phyloP scores from a whole-genome alignment of 2,329 filamentous ascomycete species.

The Pseudocercospora cruenta region DNA sequence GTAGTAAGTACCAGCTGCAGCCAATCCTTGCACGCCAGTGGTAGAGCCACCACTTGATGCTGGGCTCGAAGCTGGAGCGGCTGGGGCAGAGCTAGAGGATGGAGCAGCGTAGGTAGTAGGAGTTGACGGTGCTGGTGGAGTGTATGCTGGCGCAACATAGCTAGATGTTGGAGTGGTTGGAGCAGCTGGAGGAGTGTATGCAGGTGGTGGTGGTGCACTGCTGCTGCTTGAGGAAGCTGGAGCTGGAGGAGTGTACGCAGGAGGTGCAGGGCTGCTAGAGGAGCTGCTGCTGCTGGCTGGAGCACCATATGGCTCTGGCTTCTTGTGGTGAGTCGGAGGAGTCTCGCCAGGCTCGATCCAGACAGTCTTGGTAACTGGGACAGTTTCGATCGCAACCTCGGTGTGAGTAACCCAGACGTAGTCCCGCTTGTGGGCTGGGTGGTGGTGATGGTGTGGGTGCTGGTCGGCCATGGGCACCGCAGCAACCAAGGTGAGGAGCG shows the following conservation, averaged over 20 bases:
- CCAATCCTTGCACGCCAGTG: too few relatives aligned
- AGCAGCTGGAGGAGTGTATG: conserved; percentile 14
- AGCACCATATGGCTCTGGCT: conserved; percentile 13
- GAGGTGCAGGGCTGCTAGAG: conserved; percentile 5
- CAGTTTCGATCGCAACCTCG: conserved; percentile 52
- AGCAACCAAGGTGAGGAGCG: conserved; percentile 34
- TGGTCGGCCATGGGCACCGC: conserved; percentile 35
- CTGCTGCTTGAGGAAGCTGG: conserved; percentile 15
- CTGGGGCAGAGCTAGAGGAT: conserved; percentile 8
- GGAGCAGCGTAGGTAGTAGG: conserved; percentile 25
- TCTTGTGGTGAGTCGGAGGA: conserved; percentile 10
- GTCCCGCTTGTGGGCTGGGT: conserved; percentile 43
- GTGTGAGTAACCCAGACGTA: conserved; percentile 56
- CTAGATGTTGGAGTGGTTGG: conserved; percentile 20
- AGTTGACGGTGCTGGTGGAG: too few relatives aligned
- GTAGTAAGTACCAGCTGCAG: conserved; percentile 47
- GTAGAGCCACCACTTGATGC: conserved; percentile 10
- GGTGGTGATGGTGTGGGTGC: conserved; percentile 24
- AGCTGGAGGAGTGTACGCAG: conserved; percentile 15
- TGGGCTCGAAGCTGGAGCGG: too few relatives aligned
- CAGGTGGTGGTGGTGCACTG: conserved; percentile 9
- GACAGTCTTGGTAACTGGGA: conserved; percentile 54
- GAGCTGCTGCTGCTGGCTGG: conserved; percentile 6
- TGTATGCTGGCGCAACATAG: conserved; percentile 31
- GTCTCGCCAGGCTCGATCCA: conserved; percentile 45